Conservation (phyloP, 164 flowering plant species). For the Warburgia ugandensis region DNA sequence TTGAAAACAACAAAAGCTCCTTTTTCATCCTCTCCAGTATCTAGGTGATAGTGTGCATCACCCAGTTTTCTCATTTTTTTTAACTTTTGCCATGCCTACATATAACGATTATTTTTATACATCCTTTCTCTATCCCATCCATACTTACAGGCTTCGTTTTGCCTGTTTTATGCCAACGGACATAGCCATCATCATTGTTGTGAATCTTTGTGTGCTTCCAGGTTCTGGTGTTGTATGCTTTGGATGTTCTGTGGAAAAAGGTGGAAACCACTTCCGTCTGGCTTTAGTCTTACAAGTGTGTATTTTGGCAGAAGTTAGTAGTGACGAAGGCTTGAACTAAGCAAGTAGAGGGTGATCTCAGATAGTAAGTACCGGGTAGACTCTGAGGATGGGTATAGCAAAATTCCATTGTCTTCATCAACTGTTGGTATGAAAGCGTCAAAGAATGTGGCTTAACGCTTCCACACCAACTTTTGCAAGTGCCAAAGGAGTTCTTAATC, state of each 20-base stretch:
- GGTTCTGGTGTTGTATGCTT: conserved; percentile 85
- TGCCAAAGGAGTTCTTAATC: too few relatives aligned
- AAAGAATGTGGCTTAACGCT: conserved; percentile 78
- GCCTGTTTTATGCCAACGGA: conserved; percentile 99
- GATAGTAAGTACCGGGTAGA: conserved; percentile 50
- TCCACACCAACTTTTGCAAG: too few relatives aligned
- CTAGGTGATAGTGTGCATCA: conserved; percentile 98
- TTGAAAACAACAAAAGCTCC: conserved; percentile 83
- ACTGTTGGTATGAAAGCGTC: conserved; percentile 80
- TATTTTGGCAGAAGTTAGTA: not conserved
- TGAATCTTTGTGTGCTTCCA: conserved; percentile 88
- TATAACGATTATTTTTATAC: conserved; percentile 95
- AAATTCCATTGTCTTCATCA: conserved; percentile 68
- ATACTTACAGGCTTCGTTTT: conserved; percentile 74
- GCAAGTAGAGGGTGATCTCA: too few relatives aligned
- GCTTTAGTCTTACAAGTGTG: conserved; percentile 53
- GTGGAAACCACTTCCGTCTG: conserved; percentile 82
- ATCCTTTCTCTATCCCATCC: conserved; percentile 75
- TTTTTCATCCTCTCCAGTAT: conserved; percentile 79
- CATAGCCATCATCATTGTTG: conserved; percentile 62
- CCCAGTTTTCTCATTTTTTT: conserved; percentile 90
- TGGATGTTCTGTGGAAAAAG: conserved; percentile 87
- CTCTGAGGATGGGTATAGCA: conserved; percentile 87
- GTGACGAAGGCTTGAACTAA: not conserved
- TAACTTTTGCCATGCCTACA: conserved; percentile 44